Evolutionary conservation across 768 basidiomycete genomes (phyloP).

Genomic region (Filobasidium wieringae): DNA sequence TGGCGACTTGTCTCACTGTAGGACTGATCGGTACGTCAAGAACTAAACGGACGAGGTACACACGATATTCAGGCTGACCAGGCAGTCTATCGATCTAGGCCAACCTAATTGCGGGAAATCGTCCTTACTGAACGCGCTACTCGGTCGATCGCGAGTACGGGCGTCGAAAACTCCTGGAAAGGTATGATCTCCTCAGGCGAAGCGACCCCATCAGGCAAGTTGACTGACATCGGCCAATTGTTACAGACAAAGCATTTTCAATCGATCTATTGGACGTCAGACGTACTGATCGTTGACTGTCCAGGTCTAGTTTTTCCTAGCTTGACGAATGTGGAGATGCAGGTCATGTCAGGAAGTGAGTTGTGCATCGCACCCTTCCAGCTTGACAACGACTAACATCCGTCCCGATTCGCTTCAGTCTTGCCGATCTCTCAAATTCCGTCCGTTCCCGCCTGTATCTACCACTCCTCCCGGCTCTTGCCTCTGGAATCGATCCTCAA

Average conservation of each 20-base stretch:
- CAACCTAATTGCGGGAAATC: conserved; percentile 99
- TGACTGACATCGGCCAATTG: conserved; percentile 50
- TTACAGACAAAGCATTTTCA: conserved; percentile 99
- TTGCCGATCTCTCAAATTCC: conserved; percentile 73
- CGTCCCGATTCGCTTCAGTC: conserved; percentile 56
- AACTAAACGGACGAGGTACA: conserved; percentile 31
- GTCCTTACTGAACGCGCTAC: conserved; percentile 87
- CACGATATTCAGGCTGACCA: neutral
- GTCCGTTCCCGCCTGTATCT: conserved; percentile 51
- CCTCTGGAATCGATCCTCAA: conserved; percentile 64
- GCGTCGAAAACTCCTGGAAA: conserved; percentile 36
- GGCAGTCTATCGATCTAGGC: conserved; percentile 52
- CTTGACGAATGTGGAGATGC: conserved; percentile 27
- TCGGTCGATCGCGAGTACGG: conserved; percentile 85
- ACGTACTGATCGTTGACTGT: conserved; percentile 85
- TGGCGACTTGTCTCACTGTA: conserved; percentile 49
- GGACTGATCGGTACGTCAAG: conserved; percentile 57
- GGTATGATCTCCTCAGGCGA: conserved; percentile 9
- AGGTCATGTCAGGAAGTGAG: conserved; percentile 35
- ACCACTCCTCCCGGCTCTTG: conserved; percentile 54
- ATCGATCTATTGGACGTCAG: conserved; percentile 70
- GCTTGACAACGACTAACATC: neutral
- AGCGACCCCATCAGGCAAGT: conserved; percentile 39
- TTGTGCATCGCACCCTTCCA: neutral
- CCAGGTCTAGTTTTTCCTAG: conserved; percentile 89